Evolutionary conservation across 2,329 filamentous ascomycete species (phyloP), one percentile per base, ranked within the genome.

Genomic region (Aspergillus awamori): DNA sequence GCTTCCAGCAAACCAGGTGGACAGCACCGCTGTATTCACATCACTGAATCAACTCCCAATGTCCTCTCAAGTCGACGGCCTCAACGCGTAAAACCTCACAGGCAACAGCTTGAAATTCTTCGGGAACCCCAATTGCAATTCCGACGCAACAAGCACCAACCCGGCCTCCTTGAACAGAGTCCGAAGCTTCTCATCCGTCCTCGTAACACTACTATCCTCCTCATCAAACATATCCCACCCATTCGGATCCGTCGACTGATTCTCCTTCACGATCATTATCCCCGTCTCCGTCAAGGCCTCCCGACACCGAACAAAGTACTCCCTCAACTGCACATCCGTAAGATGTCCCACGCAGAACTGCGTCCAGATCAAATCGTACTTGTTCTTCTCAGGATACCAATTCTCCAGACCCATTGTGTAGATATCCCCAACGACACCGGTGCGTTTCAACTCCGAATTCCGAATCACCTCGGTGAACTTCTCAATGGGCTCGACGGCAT

Each of bases 281-380:
- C 80, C 80, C 10, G 65, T 72, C 17, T 75, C 58, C 52, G 74
- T 68, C 63, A 89, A 69, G 0, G 80, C 80, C 0, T 75, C 67
- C 52, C 82, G 83, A 72, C 91, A 91, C 26, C 86, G 81, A 59
- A 78, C 68, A 15, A 97, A 76, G 70, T 89, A 96, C 2, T 79
- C 79, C 1, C 90, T 80, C 4, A 97, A 73, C 73, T 96, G 87
- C 7, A 76, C 77, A 72, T 97, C 92, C 0, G 86, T 92, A 58
- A 97, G 79, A 74, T 97, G 89, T 24, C 91, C 90, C 7, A 94
- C 77, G 75, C 93, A 97, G 93, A 93, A 97, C 76, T 97, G 93
- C 56, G 86, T 89, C 91, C 92, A 97, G 63, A 97, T 87, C 49
- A 97, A 75, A 72, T 93, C 89, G 76, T 97, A 97, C 53, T 77